Evolutionary conservation across 306 rosid genomes (phyloP).

Genomic region (Aeschynomene evenia): DNA sequence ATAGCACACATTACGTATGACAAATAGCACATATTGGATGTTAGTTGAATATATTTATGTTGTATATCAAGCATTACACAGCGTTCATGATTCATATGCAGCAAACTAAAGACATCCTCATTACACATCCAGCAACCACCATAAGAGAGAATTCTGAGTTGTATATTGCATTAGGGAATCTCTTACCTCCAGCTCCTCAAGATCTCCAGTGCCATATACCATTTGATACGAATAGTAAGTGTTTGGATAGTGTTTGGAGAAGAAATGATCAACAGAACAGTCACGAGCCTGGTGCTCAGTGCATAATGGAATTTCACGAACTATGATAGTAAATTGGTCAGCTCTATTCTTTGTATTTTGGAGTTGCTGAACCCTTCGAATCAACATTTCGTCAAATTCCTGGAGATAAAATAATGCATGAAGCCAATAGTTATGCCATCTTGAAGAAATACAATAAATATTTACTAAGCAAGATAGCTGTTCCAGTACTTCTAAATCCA

Average conservation of each 20-base stretch:
- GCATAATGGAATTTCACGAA: conserved; percentile 82
- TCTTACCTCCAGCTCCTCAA: conserved; percentile 64
- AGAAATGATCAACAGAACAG: conserved; percentile 72
- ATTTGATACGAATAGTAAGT: conserved; percentile 70
- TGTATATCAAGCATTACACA: background rate
- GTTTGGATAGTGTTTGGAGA: conserved; percentile 65
- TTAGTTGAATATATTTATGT: too few species aligned
- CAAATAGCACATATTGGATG: too few species aligned
- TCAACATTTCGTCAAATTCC: conserved; percentile 79
- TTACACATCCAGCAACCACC: background rate
- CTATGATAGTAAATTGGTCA: conserved; percentile 74
- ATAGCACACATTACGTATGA: too few species aligned
- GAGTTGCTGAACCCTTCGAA: conserved; percentile 61
- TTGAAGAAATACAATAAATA: conserved; percentile 26
- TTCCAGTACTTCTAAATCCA: background rate
- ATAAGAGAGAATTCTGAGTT: background rate
- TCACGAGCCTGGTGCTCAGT: conserved; percentile 57
- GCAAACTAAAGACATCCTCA: background rate
- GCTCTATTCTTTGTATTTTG: conserved; percentile 59
- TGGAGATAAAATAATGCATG: conserved; percentile 38
- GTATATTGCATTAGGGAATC: background rate
- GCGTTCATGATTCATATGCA: conserved; percentile 7
- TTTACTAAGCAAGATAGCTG: conserved; percentile 11
- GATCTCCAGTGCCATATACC: conserved; percentile 53
- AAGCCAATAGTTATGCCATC: conserved; percentile 27